Evolutionary conservation across 2,329 filamentous ascomycete species (phyloP).

Genomic region (Apiospora arundinis): DNA sequence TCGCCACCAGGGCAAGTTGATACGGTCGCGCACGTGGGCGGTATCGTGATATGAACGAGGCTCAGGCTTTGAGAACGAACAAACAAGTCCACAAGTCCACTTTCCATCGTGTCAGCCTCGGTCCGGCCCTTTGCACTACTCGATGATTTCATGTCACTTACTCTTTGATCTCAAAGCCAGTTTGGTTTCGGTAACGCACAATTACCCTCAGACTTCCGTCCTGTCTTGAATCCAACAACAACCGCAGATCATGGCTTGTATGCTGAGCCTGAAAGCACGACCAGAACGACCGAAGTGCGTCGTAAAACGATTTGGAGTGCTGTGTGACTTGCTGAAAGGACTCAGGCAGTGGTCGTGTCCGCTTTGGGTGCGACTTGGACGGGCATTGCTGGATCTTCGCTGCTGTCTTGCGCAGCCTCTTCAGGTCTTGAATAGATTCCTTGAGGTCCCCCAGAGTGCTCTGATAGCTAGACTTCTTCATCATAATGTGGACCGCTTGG

Average conservation of each 20-base stretch:
- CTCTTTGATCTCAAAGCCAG: constrained; percentile 17
- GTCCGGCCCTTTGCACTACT: neutral
- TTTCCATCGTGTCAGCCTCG: constrained; percentile 4
- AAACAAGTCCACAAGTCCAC: constrained; percentile 22
- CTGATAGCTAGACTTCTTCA: constrained; percentile 25
- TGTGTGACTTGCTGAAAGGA: constrained; percentile 19
- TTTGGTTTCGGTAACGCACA: constrained; percentile 23
- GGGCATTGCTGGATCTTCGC: constrained; percentile 23
- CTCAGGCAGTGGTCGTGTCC: constrained; percentile 19
- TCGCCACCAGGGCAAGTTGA: neutral
- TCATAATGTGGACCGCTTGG: constrained; percentile 22
- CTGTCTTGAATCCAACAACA: constrained; percentile 21
- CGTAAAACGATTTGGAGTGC: constrained; percentile 25
- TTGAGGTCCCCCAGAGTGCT: constrained; percentile 23
- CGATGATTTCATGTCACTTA: neutral
- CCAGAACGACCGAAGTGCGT: constrained; percentile 26
- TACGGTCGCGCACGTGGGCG: neutral
- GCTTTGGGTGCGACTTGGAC: constrained; percentile 5
- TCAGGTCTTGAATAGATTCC: constrained; percentile 27
- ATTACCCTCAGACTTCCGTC: constrained; percentile 23
- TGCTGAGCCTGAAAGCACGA: constrained; percentile 26
- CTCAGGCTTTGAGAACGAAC: constrained; percentile 24
- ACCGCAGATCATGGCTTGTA: constrained; percentile 25
- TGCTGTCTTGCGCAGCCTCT: constrained; percentile 27
- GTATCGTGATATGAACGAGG: constrained; percentile 22